Evolutionary conservation across 2,329 filamentous ascomycete species (phyloP).

Genomic region (Talaromyces sp.): DNA sequence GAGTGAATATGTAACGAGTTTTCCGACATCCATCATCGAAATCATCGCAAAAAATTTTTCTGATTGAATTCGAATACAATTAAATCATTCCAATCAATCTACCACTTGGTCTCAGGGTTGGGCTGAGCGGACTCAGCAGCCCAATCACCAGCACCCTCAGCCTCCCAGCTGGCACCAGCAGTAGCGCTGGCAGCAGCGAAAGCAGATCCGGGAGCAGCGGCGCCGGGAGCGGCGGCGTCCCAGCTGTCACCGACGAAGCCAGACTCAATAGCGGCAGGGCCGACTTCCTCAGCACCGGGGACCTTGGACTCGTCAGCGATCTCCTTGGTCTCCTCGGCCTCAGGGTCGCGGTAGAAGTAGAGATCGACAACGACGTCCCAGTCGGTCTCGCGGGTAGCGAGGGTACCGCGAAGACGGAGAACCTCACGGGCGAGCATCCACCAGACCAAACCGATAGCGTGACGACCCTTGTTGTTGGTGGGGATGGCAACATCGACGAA

Average conservation of each 20-base stretch:
- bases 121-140: constrained; percentile 46
- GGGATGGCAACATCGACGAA: constrained; percentile 99
- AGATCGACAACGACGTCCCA: constrained; percentile 99
- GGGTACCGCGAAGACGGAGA: constrained; percentile 94
- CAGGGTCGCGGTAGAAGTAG: constrained; percentile 99
- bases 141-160: constrained; percentile 51
- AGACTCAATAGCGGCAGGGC: constrained; percentile 70
- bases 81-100: constrained; percentile 23
- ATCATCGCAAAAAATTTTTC: constrained; percentile 5
- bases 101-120: constrained; percentile 38
- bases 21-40: constrained; percentile 7
- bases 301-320: constrained; percentile 76
- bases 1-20: constrained; percentile 8
- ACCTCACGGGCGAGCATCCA: constrained; percentile 99
- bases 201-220: constrained; percentile 60
- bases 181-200: constrained; percentile 66
- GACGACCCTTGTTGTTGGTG: constrained; percentile 99
- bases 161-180: constrained; percentile 65
- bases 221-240: constrained; percentile 67
- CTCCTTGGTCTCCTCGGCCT: constrained; percentile 99
- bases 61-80: constrained; percentile 1
- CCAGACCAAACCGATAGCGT: constrained; percentile 98
- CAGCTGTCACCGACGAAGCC: constrained; percentile 77
- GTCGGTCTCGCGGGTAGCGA: constrained; percentile 90
- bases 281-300: constrained; percentile 79